phyloP scores from a whole-genome alignment of 1,139 yeast genomes.

The Barnettozyma hawaiiensis region DNA sequence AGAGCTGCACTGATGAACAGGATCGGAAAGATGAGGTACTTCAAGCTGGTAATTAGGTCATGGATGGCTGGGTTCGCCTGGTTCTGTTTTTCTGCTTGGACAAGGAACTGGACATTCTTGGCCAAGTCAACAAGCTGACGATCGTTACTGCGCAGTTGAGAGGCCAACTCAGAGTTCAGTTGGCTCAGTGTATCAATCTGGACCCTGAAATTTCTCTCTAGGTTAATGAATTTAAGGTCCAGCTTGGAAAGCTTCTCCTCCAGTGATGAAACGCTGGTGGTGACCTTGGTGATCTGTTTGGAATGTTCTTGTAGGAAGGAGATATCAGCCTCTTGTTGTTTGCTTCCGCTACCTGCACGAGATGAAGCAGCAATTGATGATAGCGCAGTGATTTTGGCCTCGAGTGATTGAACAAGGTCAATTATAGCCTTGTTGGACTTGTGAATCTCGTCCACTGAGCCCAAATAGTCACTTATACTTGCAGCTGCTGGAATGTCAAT shows the following conservation, averaged over 20 bases:
- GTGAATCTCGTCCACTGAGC: conserved; percentile 13
- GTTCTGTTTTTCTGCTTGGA: conserved; percentile 30
- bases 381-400: conserved; percentile 17
- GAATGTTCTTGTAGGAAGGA: conserved; percentile 22
- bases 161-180: conserved; percentile 23
- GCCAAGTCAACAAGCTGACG: conserved; percentile 26
- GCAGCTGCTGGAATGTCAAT: neutral
- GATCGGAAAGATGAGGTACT: conserved; percentile 32
- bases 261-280: conserved; percentile 5
- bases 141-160: conserved; percentile 28
- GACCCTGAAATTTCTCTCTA: conserved; percentile 13
- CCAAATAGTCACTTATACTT: conserved; percentile 3
- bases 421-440: conserved; percentile 17
- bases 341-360: conserved; percentile 8
- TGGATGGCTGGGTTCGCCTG: conserved; percentile 28
- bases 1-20: conserved; percentile 29
- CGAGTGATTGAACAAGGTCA: conserved; percentile 12
- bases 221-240: conserved; percentile 7
- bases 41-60: conserved; percentile 30
- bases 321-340: conserved; percentile 16
- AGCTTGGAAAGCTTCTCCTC: conserved; percentile 7
- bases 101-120: conserved; percentile 18
- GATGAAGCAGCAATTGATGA: conserved; percentile 7
- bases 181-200: conserved; percentile 15
- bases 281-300: conserved; percentile 14